Evolutionary conservation across 345 rosid genomes (phyloP), one percentile per base, ranked within the genome.

Genomic region (Acer campestre): DNA sequence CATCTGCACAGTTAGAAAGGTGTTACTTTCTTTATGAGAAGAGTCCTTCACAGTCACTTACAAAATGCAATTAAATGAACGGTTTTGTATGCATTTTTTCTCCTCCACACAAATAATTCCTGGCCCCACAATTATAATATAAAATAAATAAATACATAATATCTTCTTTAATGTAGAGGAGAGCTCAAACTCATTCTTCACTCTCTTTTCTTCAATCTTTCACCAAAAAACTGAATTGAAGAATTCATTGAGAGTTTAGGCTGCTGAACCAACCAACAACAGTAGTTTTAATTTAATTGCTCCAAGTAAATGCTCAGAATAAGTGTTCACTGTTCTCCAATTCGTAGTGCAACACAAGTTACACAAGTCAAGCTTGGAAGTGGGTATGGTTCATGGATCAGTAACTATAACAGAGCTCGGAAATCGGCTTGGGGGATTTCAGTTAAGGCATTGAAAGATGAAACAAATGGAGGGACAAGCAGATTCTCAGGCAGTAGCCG

Each of bases 401-500:
- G 77, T 77, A 80, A 70, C 63, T 78, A 76, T 66, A 77, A 80
- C 44, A 71, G 73, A 22, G 67, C 84, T 58, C 79, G 29, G 74
- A 87, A 75, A 71, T 75, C 85, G n/a, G 75, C 85, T 61, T 61
- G 82, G 27, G 77, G 71, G 16, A 35, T 86, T 72, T 64, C 82
- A 0, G 81, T 92, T 68, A 89, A 78, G 84, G 96, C 95, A 46
- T 67, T 93, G 82, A 87, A 88, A 76, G 97, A 92, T 23, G 87
- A 91, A 80, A 84, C 80, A 10, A 80, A 76, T 35, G 94, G 92
- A 0, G 81, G 92, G 38, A 75, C 84, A 74, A 81, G 91, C 78
- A 85, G 91, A 78, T 88, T 83, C 29, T 84, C 90, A 1, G 94
- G 94, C 65, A 85, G 80, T 73, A 90, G 92, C 77, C 92, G 97